These are phyloP conservation scores for Microthyrium microscopicum DNA, from an alignment of 2,329 filamentous ascomycete species.

Conservation along the genomic window DNA sequence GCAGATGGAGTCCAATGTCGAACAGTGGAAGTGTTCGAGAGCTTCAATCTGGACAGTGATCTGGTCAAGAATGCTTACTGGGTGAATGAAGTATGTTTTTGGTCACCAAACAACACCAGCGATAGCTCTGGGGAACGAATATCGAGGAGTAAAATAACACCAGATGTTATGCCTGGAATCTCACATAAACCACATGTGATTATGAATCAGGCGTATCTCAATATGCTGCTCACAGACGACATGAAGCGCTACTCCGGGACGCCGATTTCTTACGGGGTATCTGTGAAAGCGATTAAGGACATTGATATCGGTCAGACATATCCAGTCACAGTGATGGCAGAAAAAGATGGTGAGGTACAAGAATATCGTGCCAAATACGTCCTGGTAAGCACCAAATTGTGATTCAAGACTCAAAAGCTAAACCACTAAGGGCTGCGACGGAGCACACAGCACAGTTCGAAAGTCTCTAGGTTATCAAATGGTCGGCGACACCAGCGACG, in stretches of 20 bases:
- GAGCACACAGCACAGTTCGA: slow-evolving; percentile 50
- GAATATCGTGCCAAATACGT: too few species aligned
- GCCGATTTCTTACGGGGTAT: slow-evolving; percentile 38
- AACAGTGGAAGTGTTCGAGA: slow-evolving; percentile 34
- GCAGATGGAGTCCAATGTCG: slow-evolving; percentile 26
- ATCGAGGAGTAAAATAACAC: slow-evolving; percentile 40
- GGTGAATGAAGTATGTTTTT: slow-evolving; percentile 42
- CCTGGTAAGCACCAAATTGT: too few species aligned
- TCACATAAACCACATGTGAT: slow-evolving; percentile 49
- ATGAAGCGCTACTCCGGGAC: slow-evolving; percentile 39
- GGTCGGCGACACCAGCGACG: slow-evolving; percentile 38
- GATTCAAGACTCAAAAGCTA: too few species aligned
- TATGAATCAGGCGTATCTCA: slow-evolving; percentile 55
- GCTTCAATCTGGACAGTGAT: slow-evolving; percentile 48
- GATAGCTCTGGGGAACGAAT: slow-evolving; percentile 32
- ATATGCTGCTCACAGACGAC: slow-evolving; percentile 47
- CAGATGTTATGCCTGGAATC: slow-evolving; percentile 44
- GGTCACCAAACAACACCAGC: slow-evolving; percentile 13
- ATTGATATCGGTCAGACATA: slow-evolving; percentile 36
- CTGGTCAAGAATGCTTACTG: slow-evolving; percentile 51
- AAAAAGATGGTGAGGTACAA: slow-evolving; percentile 35
- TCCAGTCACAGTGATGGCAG: slow-evolving; percentile 37
- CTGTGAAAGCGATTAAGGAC: slow-evolving; percentile 36
- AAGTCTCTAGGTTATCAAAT: slow-evolving; percentile 39
- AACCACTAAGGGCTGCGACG: slow-evolving; percentile 52